Evolutionary conservation across 2,329 filamentous ascomycete genomes (phyloP).

Genomic region (Penicillium thymicola): DNA sequence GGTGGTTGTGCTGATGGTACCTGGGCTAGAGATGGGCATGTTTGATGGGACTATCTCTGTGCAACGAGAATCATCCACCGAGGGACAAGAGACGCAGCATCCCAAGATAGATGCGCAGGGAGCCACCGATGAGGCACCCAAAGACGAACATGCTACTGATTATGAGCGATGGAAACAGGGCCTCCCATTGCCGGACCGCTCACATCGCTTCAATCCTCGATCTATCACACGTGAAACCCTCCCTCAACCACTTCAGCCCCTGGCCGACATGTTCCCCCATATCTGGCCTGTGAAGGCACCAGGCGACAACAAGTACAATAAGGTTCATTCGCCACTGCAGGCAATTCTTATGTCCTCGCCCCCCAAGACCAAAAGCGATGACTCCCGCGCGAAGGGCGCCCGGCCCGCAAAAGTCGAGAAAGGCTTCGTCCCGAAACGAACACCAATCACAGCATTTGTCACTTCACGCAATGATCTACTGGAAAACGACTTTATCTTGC

Average conservation of each 20-base stretch:
- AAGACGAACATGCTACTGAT: slow-evolving; percentile 27
- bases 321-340: slow-evolving; percentile 81
- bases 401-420: slow-evolving; percentile 62
- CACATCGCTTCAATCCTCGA: slow-evolving; percentile 34
- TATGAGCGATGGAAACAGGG: slow-evolving; percentile 42
- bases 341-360: slow-evolving; percentile 75
- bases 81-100: slow-evolving; percentile 9
- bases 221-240: slow-evolving; percentile 30
- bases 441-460: slow-evolving; percentile 77
- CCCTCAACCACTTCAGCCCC: slow-evolving; percentile 56
- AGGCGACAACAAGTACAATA: slow-evolving; percentile 75
- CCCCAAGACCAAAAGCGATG: slow-evolving; percentile 66
- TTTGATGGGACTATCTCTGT: slow-evolving; percentile 61
- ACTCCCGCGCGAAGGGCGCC: slow-evolving; percentile 46
- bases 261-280: slow-evolving; percentile 79
- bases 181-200: slow-evolving; percentile 33
- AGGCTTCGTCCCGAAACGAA: slow-evolving; percentile 70
- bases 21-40: slow-evolving; percentile 86
- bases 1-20: slow-evolving; percentile 86
- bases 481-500: slow-evolving; percentile 79
- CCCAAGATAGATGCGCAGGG: slow-evolving; percentile 11
- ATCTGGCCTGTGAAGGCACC: slow-evolving; percentile 87
- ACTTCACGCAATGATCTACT: slow-evolving; percentile 68
- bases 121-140: slow-evolving; percentile 15
- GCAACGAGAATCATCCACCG: slow-evolving; percentile 30